Evolutionary conservation across 768 basidiomycete species (phyloP).

Genomic region (Suillus clintonianus): DNA sequence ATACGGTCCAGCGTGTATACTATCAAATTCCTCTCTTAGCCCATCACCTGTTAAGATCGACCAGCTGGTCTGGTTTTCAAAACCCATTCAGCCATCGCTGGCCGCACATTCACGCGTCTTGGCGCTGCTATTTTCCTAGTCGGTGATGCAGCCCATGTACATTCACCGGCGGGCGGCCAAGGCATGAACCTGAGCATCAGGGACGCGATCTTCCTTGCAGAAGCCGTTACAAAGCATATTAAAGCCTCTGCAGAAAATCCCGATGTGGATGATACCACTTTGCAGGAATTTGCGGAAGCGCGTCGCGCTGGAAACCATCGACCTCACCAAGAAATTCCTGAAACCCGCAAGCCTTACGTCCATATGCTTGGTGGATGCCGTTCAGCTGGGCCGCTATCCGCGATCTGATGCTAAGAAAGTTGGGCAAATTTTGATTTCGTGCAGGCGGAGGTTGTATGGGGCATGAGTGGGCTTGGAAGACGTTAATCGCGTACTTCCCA

Average conservation of each 20-base stretch:
- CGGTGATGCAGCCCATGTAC: constrained; percentile 53
- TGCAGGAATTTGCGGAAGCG: constrained; percentile 36
- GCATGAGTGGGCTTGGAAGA: constrained; percentile 28
- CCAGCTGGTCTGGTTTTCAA: constrained; percentile 42
- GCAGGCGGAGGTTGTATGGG: constrained; percentile 21
- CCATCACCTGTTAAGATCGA: constrained; percentile 32
- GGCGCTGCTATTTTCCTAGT: constrained; percentile 21
- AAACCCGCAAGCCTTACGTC: constrained; percentile 22
- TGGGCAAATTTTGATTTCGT: constrained; percentile 20
- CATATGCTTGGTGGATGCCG: constrained; percentile 25
- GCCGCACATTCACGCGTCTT: constrained; percentile 34
- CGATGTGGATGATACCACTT: constrained; percentile 24
- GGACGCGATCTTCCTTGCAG: constrained; percentile 49
- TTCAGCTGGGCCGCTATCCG: constrained; percentile 27
- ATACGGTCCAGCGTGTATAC: not conserved
- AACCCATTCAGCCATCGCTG: constrained; percentile 43
- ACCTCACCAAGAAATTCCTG: constrained; percentile 38
- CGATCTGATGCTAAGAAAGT: constrained; percentile 22
- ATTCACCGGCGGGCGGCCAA: constrained; percentile 56
- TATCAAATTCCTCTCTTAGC: constrained; percentile 2
- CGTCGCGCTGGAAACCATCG: constrained; percentile 46
- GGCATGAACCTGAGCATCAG: constrained; percentile 64
- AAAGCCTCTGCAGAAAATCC: constrained; percentile 12
- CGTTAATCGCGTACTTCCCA: constrained; percentile 8
- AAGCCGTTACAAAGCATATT: constrained; percentile 41